Base-by-base conservation (phyloP, 257 asterid species). In the Asclepias syriaca region DNA sequence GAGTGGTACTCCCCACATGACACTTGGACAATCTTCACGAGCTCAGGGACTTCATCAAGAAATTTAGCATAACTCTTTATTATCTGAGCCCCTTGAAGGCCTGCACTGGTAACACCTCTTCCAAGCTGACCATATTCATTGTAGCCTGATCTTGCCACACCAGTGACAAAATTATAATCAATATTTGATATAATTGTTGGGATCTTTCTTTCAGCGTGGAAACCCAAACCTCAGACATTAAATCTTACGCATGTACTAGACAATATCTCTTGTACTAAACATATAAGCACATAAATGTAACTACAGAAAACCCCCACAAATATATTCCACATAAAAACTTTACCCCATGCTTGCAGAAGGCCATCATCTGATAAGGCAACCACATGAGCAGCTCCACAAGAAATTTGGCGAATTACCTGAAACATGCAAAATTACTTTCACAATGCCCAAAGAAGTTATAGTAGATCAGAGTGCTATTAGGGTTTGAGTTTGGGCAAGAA, bases 111-210 rank as follows among this genome's bases (percentile, higher is more conserved):
- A 85, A 87, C 72, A 81, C 99, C 99, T 92, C 99, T 87, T 76
- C 99, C 97, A 80, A 95, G 96, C 91, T 95, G 98, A 74, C 97
- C 98, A 85, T 71, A 90, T 80, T 92, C 99, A 87, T 92, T 95
- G 83, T 95, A 92, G 84, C 99, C 99, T 94, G 97, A 83, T 88
- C 85, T 63, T 85, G 80, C 80, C 83, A 87, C 82, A 81, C 74
- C 85, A 85, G 81, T 74, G 80, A 84, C 81, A 85, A 81, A 77
- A 75, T 74, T 78, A 77, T 77, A 66, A 86, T 92, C 78, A 90
- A 85, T 83, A 79, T 60, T 66, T 49, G 22, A 73, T 66, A 69
- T 32, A 49, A 72, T 68, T 39, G 51, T 27, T 51, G 60, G 74
- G 72, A 71, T 57, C 60, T 74, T 72, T 79, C 69, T 29, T 46